phyloP scores from a whole-genome alignment of 352 stramenopile genomes.

The Albugo candida region DNA sequence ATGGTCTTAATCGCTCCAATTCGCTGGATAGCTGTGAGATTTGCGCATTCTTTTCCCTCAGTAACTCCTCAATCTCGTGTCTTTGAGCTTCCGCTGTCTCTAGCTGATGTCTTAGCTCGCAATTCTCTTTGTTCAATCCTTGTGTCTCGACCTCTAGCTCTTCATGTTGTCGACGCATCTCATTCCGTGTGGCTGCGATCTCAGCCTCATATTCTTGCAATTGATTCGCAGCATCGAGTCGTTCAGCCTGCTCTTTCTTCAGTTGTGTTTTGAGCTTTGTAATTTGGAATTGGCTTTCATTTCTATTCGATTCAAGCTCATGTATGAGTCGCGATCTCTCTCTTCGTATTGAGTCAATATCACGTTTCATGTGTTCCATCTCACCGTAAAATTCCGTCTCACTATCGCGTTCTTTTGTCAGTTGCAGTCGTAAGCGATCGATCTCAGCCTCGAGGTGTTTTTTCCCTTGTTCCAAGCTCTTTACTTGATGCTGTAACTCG shows the following conservation, averaged over 20 bases:
- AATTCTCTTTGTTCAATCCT: constrained; percentile 17
- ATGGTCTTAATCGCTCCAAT: constrained; percentile 5
- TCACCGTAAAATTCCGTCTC: background rate
- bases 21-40: constrained; percentile 24
- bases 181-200: constrained; percentile 43
- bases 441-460: background rate
- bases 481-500: constrained; percentile 16
- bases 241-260: constrained; percentile 22
- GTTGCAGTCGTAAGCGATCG: background rate
- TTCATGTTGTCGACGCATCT: constrained; percentile 50
- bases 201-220: constrained; percentile 54
- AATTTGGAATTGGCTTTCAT: background rate
- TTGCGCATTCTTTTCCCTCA: constrained; percentile 52
- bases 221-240: constrained; percentile 38
- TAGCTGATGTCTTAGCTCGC: constrained; percentile 15
- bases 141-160: constrained; percentile 33
- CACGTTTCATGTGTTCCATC: background rate
- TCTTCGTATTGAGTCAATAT: too few relatives aligned
- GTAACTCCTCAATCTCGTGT: constrained; percentile 24
- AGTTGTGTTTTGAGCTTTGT: constrained; percentile 8
- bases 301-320: background rate
- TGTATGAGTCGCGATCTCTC: too few relatives aligned
- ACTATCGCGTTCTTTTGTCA: background rate
- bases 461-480: constrained; percentile 11
- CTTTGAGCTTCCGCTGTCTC: constrained; percentile 33